These are phyloP conservation scores for Syncephalastrum contaminatum DNA, from an alignment of 371 early-diverging fungal species.

Conservation along the genomic window DNA sequence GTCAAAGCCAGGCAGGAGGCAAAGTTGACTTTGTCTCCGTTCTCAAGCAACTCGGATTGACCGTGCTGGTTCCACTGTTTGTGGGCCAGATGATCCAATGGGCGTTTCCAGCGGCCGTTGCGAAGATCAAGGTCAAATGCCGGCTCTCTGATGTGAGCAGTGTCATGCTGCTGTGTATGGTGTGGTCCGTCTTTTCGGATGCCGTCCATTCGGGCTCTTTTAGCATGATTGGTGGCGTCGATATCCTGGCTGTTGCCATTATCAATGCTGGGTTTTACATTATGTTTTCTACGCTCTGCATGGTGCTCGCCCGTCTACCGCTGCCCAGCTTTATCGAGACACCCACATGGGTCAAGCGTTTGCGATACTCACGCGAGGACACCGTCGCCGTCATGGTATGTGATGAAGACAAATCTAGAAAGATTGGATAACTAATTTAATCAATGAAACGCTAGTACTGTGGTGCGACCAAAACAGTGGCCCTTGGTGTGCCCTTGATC, in stretches of 20 bases:
- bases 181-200: constrained; percentile 77
- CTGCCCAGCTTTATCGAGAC: constrained; percentile 20
- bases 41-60: constrained; percentile 58
- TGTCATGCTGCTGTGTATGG: constrained; percentile 62
- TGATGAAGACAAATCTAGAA: too few species aligned
- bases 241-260: constrained; percentile 56
- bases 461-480: constrained; percentile 71
- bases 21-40: constrained; percentile 55
- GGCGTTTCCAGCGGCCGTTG: constrained; percentile 53
- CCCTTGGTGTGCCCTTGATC: constrained; percentile 72
- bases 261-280: constrained; percentile 53
- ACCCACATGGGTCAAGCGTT: constrained; percentile 23
- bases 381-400: constrained; percentile 61
- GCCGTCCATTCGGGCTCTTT: constrained; percentile 62
- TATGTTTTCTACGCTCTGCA: constrained; percentile 41
- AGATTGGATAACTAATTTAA: not conserved
- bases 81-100: constrained; percentile 68
- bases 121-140: constrained; percentile 48
- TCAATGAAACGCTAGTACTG: constrained; percentile 33
- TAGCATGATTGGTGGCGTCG: constrained; percentile 48
- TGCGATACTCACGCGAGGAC: constrained; percentile 50
- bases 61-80: constrained; percentile 64
- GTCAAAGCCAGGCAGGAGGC: constrained; percentile 30
- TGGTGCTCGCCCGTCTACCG: constrained; percentile 43
- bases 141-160: constrained; percentile 62